phyloP scores from a whole-genome alignment of 2,329 filamentous ascomycete genomes.

The Talaromyces sp. region DNA sequence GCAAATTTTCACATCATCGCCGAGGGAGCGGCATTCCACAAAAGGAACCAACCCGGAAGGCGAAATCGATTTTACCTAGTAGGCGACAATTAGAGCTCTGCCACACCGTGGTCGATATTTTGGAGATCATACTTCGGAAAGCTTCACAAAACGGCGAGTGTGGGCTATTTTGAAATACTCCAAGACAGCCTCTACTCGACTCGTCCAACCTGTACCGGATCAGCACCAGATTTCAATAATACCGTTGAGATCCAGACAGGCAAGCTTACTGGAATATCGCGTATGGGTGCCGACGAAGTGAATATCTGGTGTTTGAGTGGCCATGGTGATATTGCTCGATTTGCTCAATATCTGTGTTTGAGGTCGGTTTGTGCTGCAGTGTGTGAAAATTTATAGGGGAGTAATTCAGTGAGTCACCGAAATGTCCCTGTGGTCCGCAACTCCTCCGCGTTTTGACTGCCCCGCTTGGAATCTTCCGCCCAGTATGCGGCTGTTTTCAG shows the following conservation, averaged over 20 bases:
- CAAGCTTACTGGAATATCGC: conserved; percentile 32
- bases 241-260: not conserved
- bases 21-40: not conserved
- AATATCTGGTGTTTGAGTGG: conserved; percentile 20
- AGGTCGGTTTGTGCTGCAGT: not conserved
- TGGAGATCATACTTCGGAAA: not conserved
- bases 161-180: conserved; percentile 36
- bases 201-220: conserved; percentile 31
- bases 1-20: not conserved
- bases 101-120: not conserved
- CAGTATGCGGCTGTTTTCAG: not conserved
- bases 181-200: conserved; percentile 31
- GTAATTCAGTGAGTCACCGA: not conserved
- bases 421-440: not conserved
- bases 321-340: not conserved
- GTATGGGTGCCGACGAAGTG: conserved; percentile 31
- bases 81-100: not conserved
- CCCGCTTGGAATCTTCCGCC: not conserved
- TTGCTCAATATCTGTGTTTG: not conserved
- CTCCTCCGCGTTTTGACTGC: not conserved
- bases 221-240: not conserved
- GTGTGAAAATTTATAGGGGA: not conserved
- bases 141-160: conserved; percentile 23
- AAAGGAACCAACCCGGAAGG: not conserved
- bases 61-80: not conserved